Evolutionary conservation across 768 basidiomycete species (phyloP).

Genomic region (Punctularia strigosozonata): DNA sequence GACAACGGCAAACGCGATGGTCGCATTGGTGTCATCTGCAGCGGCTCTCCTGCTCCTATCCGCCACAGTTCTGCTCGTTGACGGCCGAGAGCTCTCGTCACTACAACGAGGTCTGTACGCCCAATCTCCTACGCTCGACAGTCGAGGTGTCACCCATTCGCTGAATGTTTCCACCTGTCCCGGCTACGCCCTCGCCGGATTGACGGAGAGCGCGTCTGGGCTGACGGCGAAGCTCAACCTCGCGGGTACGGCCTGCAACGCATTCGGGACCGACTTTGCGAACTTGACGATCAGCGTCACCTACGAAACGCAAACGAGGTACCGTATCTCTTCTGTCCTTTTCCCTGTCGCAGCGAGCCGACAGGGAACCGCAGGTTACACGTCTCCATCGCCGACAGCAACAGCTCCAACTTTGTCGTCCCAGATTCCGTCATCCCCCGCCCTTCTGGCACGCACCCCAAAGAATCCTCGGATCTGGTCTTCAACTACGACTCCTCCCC

Average conservation of each 20-base stretch:
- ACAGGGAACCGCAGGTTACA: too few relatives aligned
- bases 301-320: constrained; percentile 49
- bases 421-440: constrained; percentile 38
- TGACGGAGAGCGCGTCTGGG: constrained; percentile 33
- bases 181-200: constrained; percentile 43
- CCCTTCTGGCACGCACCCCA: constrained; percentile 24
- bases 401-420: constrained; percentile 51
- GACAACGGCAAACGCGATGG: too few relatives aligned
- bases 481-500: constrained; percentile 57
- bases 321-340: too few relatives aligned
- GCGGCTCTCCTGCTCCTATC: too few relatives aligned
- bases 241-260: constrained; percentile 47
- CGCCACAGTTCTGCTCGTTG: too few relatives aligned
- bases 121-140: too few relatives aligned
- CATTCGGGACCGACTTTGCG: constrained; percentile 47
- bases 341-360: too few relatives aligned
- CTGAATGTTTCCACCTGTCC: too few relatives aligned
- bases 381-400: constrained; percentile 55
- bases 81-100: too few relatives aligned
- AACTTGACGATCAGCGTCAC: constrained; percentile 54
- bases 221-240: constrained; percentile 43
- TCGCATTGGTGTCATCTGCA: too few relatives aligned
- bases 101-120: too few relatives aligned
- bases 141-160: too few relatives aligned
- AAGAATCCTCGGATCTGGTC: constrained; percentile 42